phyloP scores from a whole-genome alignment of 169 alveolate genomes.

The Besnoitia besnoiti region DNA sequence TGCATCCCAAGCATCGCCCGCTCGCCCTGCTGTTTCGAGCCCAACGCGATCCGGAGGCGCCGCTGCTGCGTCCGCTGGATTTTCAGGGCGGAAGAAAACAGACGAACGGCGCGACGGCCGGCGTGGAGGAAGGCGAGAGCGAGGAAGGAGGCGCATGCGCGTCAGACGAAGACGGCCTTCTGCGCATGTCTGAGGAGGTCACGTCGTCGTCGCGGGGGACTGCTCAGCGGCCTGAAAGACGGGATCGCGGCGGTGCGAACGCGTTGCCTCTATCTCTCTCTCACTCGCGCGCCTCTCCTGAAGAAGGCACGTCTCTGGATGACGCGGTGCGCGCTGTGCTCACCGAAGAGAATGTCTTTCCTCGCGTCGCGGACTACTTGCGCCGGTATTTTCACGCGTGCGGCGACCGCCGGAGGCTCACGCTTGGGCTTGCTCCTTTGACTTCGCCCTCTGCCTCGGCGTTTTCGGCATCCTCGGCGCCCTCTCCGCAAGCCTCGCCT shows the following conservation, averaged over 20 bases:
- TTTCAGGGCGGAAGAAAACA: no score
- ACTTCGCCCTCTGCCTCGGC: neutral
- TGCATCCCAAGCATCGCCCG: slow-evolving; percentile 15
- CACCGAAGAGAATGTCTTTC: neutral
- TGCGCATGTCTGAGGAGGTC: neutral
- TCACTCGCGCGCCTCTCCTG: neutral
- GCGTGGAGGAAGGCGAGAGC: neutral
- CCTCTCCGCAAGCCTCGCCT: neutral
- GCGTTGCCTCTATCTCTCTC: neutral
- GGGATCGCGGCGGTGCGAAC: neutral
- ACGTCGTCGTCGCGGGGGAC: no score
- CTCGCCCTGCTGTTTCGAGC: slow-evolving; percentile 16
- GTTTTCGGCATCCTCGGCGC: neutral
- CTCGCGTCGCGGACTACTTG: neutral
- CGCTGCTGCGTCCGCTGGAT: neutral
- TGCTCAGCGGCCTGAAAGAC: no score
- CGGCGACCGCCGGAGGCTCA: neutral
- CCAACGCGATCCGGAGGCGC: neutral
- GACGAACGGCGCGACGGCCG: neutral
- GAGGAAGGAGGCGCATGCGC: neutral
- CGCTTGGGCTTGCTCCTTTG: neutral
- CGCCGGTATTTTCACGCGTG: neutral
- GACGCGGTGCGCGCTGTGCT: neutral
- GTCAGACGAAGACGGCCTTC: neutral
- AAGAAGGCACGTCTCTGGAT: neutral